Percentiles rank a stretch among this genome's conserved stretches.
Conservation (phyloP, 768 basidiomycete genomes). For the Phaeolepiota aurea region DNA sequence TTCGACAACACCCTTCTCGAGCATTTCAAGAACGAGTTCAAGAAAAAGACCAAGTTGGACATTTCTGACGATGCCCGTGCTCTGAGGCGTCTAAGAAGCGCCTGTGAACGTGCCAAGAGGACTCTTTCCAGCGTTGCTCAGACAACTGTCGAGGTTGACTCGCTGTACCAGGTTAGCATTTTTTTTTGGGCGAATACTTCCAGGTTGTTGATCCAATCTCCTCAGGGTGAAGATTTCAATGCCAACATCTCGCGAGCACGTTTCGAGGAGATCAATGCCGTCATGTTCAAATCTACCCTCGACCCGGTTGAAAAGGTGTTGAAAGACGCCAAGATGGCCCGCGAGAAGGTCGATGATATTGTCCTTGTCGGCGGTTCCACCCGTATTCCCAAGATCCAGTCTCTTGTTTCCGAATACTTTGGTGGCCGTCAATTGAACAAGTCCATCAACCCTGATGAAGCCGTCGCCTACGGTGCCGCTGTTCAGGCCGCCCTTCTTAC, state of each 20-base stretch:
- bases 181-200: constrained; percentile 1
- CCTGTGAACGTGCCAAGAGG: constrained; percentile 99
- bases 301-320: constrained; percentile 99
- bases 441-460: constrained; percentile 99
- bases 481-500: constrained; percentile 99
- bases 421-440: constrained; percentile 98
- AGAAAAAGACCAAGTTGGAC: constrained; percentile 93
- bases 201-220: constrained; percentile 1
- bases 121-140: constrained; percentile 97
- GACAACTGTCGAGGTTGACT: constrained; percentile 99
- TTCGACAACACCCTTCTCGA: constrained; percentile 98
- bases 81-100: constrained; percentile 88
- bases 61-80: constrained; percentile 97
- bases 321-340: constrained; percentile 97
- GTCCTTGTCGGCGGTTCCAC: constrained; percentile 99
- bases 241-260: constrained; percentile 98
- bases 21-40: constrained; percentile 99
- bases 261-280: constrained; percentile 98
- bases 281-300: constrained; percentile 91
- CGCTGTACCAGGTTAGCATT: constrained; percentile 75
- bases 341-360: constrained; percentile 97
- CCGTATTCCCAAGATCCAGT: constrained; percentile 98
- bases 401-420: constrained; percentile 97
- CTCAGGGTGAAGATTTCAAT: constrained; percentile 92
- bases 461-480: constrained; percentile 98